Conservation (phyloP, 2,329 filamentous ascomycete species). For the Ophiocordyceps polyrhachis-furcata region DNA sequence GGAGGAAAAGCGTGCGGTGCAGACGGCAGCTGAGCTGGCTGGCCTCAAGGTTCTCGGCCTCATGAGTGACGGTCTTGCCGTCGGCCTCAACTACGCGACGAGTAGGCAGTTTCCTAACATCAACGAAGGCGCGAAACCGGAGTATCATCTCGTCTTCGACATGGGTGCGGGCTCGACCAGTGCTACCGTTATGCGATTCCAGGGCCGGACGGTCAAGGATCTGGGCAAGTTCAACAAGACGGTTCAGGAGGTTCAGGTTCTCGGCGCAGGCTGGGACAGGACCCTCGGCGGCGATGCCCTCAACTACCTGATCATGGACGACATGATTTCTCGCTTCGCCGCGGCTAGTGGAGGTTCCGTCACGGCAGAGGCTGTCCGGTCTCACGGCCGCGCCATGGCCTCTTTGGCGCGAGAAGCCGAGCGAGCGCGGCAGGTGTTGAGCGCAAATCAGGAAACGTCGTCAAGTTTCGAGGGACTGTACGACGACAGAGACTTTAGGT, state of each 20-base stretch:
- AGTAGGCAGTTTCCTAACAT: slow-evolving; percentile 74
- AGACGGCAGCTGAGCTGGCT: slow-evolving; percentile 70
- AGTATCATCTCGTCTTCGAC: slow-evolving; percentile 86
- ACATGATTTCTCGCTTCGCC: slow-evolving; percentile 68
- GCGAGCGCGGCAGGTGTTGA: slow-evolving; percentile 70
- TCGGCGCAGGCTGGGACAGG: slow-evolving; percentile 77
- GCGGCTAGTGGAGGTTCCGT: slow-evolving; percentile 47
- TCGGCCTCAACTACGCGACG: slow-evolving; percentile 90
- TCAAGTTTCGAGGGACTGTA: slow-evolving; percentile 76
- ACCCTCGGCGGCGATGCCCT: slow-evolving; percentile 78
- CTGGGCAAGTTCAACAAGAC: slow-evolving; percentile 91
- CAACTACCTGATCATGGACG: slow-evolving; percentile 72
- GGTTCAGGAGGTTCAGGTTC: slow-evolving; percentile 78
- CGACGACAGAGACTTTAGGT: slow-evolving; percentile 84
- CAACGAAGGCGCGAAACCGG: slow-evolving; percentile 66
- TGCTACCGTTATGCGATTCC: slow-evolving; percentile 77
- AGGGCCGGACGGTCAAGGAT: slow-evolving; percentile 78
- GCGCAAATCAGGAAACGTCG: slow-evolving; percentile 71
- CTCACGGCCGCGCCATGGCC: slow-evolving; percentile 67
- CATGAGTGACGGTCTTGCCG: slow-evolving; percentile 77
- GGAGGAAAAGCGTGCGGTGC: slow-evolving; percentile 75
- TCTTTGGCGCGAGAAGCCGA: slow-evolving; percentile 91
- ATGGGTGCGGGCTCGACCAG: slow-evolving; percentile 95
- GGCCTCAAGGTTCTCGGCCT: slow-evolving; percentile 72
- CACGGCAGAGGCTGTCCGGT: slow-evolving; percentile 42